Conservation (phyloP, 306 rosid species). For the Castanea mollissima region DNA sequence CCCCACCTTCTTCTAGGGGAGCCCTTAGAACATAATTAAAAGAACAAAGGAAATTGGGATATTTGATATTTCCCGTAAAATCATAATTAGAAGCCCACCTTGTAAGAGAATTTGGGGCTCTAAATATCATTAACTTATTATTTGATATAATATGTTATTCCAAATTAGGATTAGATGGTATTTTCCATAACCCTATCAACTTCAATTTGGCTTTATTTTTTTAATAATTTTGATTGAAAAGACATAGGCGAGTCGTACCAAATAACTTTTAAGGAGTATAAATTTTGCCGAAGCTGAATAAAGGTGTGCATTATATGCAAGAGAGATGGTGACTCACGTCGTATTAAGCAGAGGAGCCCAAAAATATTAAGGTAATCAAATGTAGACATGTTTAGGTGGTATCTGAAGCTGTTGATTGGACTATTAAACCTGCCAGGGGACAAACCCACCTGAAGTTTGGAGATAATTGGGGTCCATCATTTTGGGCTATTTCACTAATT, state of each 20-base stretch:
- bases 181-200: neutral
- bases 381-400: neutral
- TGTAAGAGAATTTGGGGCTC: too few species aligned
- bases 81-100: too few species aligned
- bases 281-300: neutral
- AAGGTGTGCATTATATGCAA: neutral
- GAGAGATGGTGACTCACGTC: neutral
- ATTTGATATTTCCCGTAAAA: too few species aligned
- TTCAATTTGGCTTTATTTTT: neutral
- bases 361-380: neutral
- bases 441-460: conserved; percentile 35
- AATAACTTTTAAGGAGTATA: too few species aligned
- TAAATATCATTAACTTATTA: too few species aligned
- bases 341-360: neutral
- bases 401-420: conserved; percentile 20
- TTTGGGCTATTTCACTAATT: neutral
- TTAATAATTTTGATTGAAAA: neutral
- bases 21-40: too few species aligned
- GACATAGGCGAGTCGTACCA: neutral
- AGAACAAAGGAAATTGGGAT: too few species aligned
- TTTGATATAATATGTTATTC: too few species aligned
- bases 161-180: too few species aligned
- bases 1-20: too few species aligned
- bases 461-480: conserved; percentile 8
- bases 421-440: conserved; percentile 39